A percentile compares a stretch with the other conserved stretches of the same genome.
Evolutionary conservation across 2,329 filamentous ascomycete species (phyloP).

Genomic region (Colletotrichum sp.): DNA sequence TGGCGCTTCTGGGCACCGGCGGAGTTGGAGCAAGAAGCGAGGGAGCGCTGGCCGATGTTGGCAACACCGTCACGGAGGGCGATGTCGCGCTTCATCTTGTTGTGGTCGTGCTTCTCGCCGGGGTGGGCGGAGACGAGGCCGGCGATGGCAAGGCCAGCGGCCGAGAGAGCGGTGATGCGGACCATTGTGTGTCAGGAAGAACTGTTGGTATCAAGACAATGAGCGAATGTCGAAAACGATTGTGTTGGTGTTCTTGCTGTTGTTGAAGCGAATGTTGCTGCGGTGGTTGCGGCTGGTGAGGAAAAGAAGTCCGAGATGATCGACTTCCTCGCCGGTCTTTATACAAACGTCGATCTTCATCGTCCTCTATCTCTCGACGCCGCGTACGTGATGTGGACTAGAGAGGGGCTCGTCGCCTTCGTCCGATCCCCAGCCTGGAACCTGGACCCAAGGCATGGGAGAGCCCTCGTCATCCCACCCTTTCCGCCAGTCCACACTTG

Average conservation of each 20-base stretch:
- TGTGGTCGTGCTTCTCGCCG: constrained; percentile 32
- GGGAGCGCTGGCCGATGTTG: constrained; percentile 37
- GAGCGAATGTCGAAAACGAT: neutral
- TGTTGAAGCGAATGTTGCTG: constrained; percentile 1
- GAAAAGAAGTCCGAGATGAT: neutral
- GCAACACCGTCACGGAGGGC: constrained; percentile 36
- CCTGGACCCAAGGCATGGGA: neutral
- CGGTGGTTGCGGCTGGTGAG: neutral
- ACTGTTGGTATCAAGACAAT: neutral
- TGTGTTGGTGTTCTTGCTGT: neutral
- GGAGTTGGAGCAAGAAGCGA: constrained; percentile 43
- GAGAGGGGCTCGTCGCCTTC: neutral
- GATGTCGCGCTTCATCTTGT: constrained; percentile 37
- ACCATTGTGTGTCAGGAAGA: neutral
- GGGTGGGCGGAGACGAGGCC: constrained; percentile 33
- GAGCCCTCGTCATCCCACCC: neutral
- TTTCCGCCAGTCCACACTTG: neutral
- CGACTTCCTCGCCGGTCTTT: neutral
- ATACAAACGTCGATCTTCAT: neutral
- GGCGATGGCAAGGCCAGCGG: constrained; percentile 23
- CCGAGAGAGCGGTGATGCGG: neutral
- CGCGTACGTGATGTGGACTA: constrained; percentile 7
- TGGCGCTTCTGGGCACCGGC: constrained; percentile 42
- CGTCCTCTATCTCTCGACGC: neutral
- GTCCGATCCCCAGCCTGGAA: neutral